These are phyloP conservation scores for Tetrastigma voinierianum DNA, from an alignment of 164 flowering plant species.

Conservation along the genomic window DNA sequence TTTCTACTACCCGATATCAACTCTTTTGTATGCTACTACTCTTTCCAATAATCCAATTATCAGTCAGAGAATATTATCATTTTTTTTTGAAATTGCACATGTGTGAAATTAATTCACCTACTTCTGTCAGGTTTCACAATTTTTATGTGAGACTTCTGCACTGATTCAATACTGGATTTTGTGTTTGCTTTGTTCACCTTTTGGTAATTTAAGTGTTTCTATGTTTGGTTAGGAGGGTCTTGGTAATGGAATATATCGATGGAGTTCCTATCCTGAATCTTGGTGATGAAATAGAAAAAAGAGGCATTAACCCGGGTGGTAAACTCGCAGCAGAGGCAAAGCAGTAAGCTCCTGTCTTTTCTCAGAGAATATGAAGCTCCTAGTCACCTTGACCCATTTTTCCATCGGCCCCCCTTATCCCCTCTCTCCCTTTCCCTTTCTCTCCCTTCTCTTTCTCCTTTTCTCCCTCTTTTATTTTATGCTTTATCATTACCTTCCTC, in stretches of 20 bases:
- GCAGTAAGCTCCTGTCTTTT: conserved; percentile 75
- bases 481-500: too few relatives aligned
- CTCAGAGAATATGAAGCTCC: conserved; percentile 34
- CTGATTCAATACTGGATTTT: conserved; percentile 1
- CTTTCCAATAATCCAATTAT: not conserved
- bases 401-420: too few relatives aligned
- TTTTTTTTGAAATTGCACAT: too few relatives aligned
- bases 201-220: conserved; percentile 12
- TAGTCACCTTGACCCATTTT: conserved; percentile 6
- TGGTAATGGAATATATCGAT: conserved; percentile 92
- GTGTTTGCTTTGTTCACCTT: not conserved
- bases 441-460: too few relatives aligned
- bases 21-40: not conserved
- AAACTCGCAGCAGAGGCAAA: conserved; percentile 82
- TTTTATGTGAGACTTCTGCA: not conserved
- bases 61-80: not conserved
- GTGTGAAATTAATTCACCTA: too few relatives aligned
- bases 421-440: not conserved
- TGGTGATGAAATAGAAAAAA: conserved; percentile 85
- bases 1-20: not conserved
- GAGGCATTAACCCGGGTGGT: conserved; percentile 86
- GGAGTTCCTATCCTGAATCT: conserved; percentile 88
- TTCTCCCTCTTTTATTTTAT: too few relatives aligned
- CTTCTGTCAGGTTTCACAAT: not conserved
- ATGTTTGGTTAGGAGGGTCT: conserved; percentile 59